A percentile compares a stretch with the other conserved stretches of the same genome.
These are phyloP conservation scores for Backusella macrospora DNA, from an alignment of 192 early-diverging fungal species.

Conservation along the genomic window DNA sequence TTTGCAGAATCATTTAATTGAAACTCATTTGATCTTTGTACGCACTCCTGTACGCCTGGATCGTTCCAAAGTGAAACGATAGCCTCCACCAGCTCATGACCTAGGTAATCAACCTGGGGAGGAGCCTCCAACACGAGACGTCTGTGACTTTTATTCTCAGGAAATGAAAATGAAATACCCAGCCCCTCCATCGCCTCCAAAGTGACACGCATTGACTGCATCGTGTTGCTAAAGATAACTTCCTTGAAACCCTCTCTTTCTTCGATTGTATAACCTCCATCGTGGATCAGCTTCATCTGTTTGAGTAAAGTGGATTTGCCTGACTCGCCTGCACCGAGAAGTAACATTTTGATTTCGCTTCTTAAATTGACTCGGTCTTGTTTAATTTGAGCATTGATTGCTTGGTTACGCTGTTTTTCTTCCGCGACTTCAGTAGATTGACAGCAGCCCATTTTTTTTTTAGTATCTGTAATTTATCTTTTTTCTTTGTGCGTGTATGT, in stretches of 20 bases:
- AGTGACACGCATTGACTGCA: constrained; percentile 95
- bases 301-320: constrained; percentile 98
- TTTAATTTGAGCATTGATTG: constrained; percentile 88
- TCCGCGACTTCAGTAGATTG: constrained; percentile 85
- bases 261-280: constrained; percentile 86
- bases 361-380: constrained; percentile 78
- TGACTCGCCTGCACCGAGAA: constrained; percentile 94
- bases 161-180: constrained; percentile 70
- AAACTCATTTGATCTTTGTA: constrained; percentile 84
- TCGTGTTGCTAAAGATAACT: constrained; percentile 94
- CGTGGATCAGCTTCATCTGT: constrained; percentile 98
- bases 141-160: constrained; percentile 70
- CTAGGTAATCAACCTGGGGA: constrained; percentile 85
- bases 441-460: constrained; percentile 84
- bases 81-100: constrained; percentile 76
- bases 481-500: too few species aligned
- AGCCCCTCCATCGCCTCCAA: constrained; percentile 93
- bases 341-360: constrained; percentile 96
- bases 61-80: constrained; percentile 87
- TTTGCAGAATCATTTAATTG: constrained; percentile 96
- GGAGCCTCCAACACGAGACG: constrained; percentile 81
- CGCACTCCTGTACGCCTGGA: constrained; percentile 79
- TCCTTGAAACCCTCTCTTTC: constrained; percentile 94
- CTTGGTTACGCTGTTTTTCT: constrained; percentile 82
- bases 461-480: too few species aligned